Base-by-base conservation (phyloP, 164 flowering plant genomes). In the Liriodendron chinense region DNA sequence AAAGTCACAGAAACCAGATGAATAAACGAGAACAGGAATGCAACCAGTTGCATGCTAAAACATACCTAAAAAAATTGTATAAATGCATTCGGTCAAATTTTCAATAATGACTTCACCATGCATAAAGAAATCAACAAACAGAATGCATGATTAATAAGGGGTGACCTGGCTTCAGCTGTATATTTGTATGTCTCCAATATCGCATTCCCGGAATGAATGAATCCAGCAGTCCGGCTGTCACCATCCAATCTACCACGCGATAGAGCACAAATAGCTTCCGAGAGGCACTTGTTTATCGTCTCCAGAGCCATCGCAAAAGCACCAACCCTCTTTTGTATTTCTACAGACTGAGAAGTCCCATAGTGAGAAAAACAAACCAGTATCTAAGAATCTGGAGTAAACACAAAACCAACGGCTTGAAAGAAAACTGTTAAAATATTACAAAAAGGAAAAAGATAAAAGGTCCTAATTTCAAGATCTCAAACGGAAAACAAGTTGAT, bases 191-290 rank as follows among this genome's bases (percentile, higher is more conserved):
- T 80, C 75, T 96, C 97, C 80, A 92, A 70, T 66, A 94, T 90
- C 79, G 90, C 98, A 78, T 91, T 92, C 73, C 93, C 98, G 64
- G 97, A 87, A 75, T 94, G 92, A 78, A 92, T 84, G 47, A 95
- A 88, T 72, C 94, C 92, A 73, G 97, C 86, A 71, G 95, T 91
- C 76, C 86, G 86, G 83, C 95, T 94, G 70, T 96, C 97, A 74
- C 98, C 98, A 83, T 96, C 99, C 84, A 86, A 79, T 83, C 90
- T 89, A 77, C 99, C 97, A 72, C 92, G 97, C 74, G 90, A 81
- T 14, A 94, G 83, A 9, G 98, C 86, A 86, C 91, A 91, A 72
- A 96, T 88, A 53, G 98, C 97, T 79, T 94, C 98, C 24, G 97
- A 90, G 14, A 96, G 89, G 81, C 97, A 92, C 87, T 86, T 96